Conservation (phyloP, 352 stramenopile genomes). For the Phytophthora litchii region DNA sequence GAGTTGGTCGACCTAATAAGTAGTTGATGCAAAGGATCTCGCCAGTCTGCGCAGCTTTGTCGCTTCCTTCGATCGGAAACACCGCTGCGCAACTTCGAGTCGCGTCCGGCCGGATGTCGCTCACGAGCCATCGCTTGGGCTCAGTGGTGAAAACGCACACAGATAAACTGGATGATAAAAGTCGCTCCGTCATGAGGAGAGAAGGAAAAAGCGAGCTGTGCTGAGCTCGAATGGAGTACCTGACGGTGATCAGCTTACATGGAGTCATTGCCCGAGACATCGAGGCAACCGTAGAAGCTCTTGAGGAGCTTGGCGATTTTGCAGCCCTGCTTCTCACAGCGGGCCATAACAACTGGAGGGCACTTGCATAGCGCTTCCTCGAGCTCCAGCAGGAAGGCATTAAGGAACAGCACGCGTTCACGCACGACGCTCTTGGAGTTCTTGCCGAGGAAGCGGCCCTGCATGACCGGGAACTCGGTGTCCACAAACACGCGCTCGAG, state of each 20-base stretch:
- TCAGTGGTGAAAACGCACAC: conserved; percentile 20
- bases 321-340: conserved; percentile 82
- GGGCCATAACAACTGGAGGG: conserved; percentile 68
- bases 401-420: conserved; percentile 80
- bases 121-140: conserved; percentile 18
- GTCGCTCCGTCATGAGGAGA: background rate
- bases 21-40: conserved; percentile 17
- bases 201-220: background rate
- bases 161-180: conserved; percentile 15
- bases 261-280: conserved; percentile 47
- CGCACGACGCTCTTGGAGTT: conserved; percentile 83
- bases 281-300: conserved; percentile 82
- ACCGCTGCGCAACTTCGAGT: conserved; percentile 6
- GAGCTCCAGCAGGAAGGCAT: conserved; percentile 79
- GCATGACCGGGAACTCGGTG: conserved; percentile 80
- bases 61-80: conserved; percentile 43
- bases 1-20: conserved; percentile 29
- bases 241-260: conserved; percentile 35
- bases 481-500: conserved; percentile 68
- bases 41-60: conserved; percentile 8
- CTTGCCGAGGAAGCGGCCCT: conserved; percentile 76
- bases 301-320: conserved; percentile 88
- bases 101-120: conserved; percentile 6
- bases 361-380: conserved; percentile 82
- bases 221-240: background rate